Conservation (phyloP, 2,329 filamentous ascomycete species). For the Stylonectria norvegica region DNA sequence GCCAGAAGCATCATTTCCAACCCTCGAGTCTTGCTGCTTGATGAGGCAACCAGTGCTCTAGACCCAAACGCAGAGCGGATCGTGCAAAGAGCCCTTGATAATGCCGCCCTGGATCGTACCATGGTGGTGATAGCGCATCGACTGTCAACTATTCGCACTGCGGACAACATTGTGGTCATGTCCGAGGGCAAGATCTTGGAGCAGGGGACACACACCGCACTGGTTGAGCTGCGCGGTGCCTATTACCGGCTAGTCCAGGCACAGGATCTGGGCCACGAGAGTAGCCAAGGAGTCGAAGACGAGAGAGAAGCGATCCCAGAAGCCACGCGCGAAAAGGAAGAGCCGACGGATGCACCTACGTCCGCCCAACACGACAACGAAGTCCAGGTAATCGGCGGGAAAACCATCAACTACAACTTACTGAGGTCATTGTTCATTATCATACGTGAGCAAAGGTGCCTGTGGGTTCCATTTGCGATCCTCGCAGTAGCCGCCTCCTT, state of each 20-base stretch:
- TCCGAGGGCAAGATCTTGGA: conserved; percentile 15
- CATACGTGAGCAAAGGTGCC: conserved; percentile 10
- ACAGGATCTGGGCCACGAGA: conserved; percentile 11
- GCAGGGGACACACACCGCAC: conserved; percentile 22
- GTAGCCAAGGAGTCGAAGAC: not conserved
- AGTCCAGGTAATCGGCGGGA: not conserved
- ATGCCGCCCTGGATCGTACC: conserved; percentile 51
- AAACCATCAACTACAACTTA: conserved; percentile 6
- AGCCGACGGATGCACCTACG: not conserved
- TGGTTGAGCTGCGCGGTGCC: conserved; percentile 8
- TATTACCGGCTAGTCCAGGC: conserved; percentile 21
- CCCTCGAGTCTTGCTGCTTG: conserved; percentile 58
- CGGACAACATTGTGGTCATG: conserved; percentile 27
- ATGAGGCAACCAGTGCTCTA: conserved; percentile 60
- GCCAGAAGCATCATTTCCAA: conserved; percentile 60
- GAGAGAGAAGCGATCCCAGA: not conserved
- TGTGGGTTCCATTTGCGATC: conserved; percentile 9
- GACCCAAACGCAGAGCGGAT: conserved; percentile 39
- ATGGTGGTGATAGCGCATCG: conserved; percentile 61
- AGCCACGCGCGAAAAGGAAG: not conserved
- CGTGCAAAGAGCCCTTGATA: conserved; percentile 51
- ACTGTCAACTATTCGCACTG: conserved; percentile 34
- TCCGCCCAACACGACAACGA: not conserved
- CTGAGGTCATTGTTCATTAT: conserved; percentile 12
- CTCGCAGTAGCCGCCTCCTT: not conserved